phyloP scores from a whole-genome alignment of 2,329 filamentous ascomycete genomes.

The Xylariaceae sp. region DNA sequence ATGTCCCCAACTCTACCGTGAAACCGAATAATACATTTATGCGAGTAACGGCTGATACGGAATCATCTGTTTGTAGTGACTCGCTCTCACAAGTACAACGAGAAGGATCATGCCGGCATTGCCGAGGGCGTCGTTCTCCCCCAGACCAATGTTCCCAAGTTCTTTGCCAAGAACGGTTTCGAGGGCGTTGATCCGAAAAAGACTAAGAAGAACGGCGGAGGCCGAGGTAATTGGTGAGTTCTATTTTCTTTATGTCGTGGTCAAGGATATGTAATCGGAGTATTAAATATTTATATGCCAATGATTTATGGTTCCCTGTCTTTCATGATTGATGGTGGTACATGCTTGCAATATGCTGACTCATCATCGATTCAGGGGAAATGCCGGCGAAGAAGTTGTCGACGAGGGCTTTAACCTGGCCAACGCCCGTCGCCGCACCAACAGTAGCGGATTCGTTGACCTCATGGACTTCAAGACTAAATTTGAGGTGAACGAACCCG shows the following conservation, averaged over 20 bases:
- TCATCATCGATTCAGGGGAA: slow-evolving; percentile 61
- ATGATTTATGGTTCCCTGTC: background rate
- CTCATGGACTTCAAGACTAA: slow-evolving; percentile 89
- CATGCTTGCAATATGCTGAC: slow-evolving; percentile 12
- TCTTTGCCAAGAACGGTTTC: slow-evolving; percentile 85
- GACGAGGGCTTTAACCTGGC: slow-evolving; percentile 79
- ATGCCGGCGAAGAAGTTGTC: slow-evolving; percentile 74
- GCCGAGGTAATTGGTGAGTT: slow-evolving; percentile 88
- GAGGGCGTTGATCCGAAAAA: slow-evolving; percentile 82
- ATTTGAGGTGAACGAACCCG: slow-evolving; percentile 84
- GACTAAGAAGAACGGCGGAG: slow-evolving; percentile 93
- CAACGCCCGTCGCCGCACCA: slow-evolving; percentile 87
- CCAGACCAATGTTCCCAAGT: slow-evolving; percentile 78
- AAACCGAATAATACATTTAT: too few relatives aligned
- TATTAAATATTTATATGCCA: background rate
- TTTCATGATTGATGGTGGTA: too few relatives aligned
- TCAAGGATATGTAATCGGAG: too few relatives aligned
- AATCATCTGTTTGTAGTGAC: slow-evolving; percentile 63
- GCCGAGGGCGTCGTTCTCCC: slow-evolving; percentile 67
- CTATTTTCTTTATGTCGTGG: too few relatives aligned
- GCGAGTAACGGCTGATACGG: slow-evolving; percentile 4
- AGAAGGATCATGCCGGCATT: slow-evolving; percentile 80
- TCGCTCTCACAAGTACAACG: slow-evolving; percentile 93
- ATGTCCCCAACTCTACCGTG: too few relatives aligned
- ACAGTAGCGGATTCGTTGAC: slow-evolving; percentile 73